Evolutionary conservation across 768 basidiomycete genomes (phyloP), one percentile per base, ranked within the genome.

Genomic region (Cystofilobasidium capitatum): DNA sequence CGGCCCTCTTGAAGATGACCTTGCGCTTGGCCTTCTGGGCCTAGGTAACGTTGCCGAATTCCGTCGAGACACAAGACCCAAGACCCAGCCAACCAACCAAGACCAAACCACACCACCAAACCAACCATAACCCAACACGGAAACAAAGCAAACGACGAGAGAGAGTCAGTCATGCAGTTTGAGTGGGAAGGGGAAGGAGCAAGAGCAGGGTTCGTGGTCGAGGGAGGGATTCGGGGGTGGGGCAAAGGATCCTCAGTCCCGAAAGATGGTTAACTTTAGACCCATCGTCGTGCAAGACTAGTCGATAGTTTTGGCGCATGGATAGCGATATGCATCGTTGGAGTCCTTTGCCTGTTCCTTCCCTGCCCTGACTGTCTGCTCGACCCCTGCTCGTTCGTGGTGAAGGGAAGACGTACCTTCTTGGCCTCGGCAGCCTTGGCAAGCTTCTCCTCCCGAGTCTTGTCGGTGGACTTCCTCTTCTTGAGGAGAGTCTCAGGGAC

Each of bases 401-500:
- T 42, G 45, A 63, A 37, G 16, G n/a, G n/a, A 16, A 17, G 2
- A 71, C 86, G 78, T 77, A 93, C 92, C 87, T 93, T 93, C 77
- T 88, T 87, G 71, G 91, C 91, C 73, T 86, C 87, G 47, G 81
- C 77, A 29, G 88, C 89, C 69, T 88, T 88, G 72, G 82, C 85
- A 72, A 94, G 82, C 74, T 89, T 90, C 77, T 94, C 91, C 82
- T 93, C 91, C 75, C 91, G 84, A 71, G 87, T 88, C 83, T 93
- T 93, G 83, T 94, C 91, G 76, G 86, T 93, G 81, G 91, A 88
- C 82, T 93, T 92, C 81, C 93, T 87, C 83, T 94, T 97, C 85
- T 96, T 97, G 82, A 97, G 90, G 82, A 97, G 86, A 77, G 93
- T 97, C 87, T 96, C 93, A 79, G 93, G 93, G 81, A 94, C 93